Conservation (phyloP, 352 stramenopile species). For the Pythium oligandrum region DNA sequence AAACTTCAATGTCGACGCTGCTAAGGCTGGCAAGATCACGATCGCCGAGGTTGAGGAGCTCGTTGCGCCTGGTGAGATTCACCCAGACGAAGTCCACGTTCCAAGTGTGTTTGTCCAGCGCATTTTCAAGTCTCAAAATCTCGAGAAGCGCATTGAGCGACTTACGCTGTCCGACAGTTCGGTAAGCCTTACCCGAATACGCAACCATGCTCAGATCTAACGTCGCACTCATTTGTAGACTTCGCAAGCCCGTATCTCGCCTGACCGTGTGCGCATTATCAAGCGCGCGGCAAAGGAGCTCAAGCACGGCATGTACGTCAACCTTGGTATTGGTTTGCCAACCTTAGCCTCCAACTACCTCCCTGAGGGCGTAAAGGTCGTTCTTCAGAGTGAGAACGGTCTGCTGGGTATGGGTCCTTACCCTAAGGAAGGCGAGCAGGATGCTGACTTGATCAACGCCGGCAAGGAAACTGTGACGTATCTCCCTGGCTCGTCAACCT, state of each 20-base stretch:
- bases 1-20: slow-evolving; percentile 96
- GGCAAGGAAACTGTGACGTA: slow-evolving; percentile 97
- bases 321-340: slow-evolving; percentile 95
- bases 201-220: background rate
- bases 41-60: slow-evolving; percentile 96
- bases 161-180: slow-evolving; percentile 81
- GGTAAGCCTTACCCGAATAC: slow-evolving; percentile 11
- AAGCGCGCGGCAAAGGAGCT: slow-evolving; percentile 87
- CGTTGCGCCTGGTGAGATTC: slow-evolving; percentile 90
- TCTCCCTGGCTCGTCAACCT: slow-evolving; percentile 90
- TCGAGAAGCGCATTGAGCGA: slow-evolving; percentile 94
- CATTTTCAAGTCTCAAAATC: slow-evolving; percentile 87
- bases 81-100: slow-evolving; percentile 93
- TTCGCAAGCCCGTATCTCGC: slow-evolving; percentile 59
- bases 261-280: slow-evolving; percentile 90
- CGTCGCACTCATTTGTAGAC: slow-evolving; percentile 13
- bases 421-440: slow-evolving; percentile 81
- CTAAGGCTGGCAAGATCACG: slow-evolving; percentile 90
- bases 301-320: slow-evolving; percentile 96
- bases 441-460: slow-evolving; percentile 96
- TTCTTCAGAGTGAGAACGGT: slow-evolving; percentile 96
- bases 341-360: slow-evolving; percentile 96
- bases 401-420: slow-evolving; percentile 94
- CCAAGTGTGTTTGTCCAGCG: slow-evolving; percentile 95
- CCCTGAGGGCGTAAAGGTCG: slow-evolving; percentile 90